phyloP scores from a whole-genome alignment of 371 early-diverging fungal genomes.

The Mucor lusitanicus region DNA sequence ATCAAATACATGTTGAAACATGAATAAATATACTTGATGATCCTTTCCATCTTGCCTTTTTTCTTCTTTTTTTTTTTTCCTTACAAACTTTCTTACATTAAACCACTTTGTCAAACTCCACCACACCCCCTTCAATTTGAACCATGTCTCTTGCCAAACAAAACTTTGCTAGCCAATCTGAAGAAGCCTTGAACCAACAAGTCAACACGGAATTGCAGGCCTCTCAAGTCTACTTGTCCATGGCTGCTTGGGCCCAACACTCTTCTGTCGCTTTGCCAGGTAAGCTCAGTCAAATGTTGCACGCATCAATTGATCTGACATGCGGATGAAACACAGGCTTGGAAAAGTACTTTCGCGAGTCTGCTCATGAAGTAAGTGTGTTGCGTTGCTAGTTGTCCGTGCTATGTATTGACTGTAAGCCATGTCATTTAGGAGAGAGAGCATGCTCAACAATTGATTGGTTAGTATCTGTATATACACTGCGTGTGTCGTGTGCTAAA shows the following conservation, averaged over 20 bases:
- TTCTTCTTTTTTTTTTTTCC: constrained; percentile 16
- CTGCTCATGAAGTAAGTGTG: constrained; percentile 48
- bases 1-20: constrained; percentile 17
- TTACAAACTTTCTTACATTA: constrained; percentile 22
- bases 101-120: background rate
- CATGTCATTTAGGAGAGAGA: constrained; percentile 49
- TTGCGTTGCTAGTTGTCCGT: background rate
- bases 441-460: constrained; percentile 59
- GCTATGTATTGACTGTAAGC: background rate
- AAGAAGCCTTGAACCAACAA: constrained; percentile 70
- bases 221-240: constrained; percentile 60
- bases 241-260: constrained; percentile 60
- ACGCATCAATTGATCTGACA: background rate
- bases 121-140: background rate
- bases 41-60: background rate
- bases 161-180: constrained; percentile 63
- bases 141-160: constrained; percentile 69
- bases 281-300: constrained; percentile 8
- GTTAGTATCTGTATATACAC: constrained; percentile 1
- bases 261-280: constrained; percentile 61
- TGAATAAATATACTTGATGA: constrained; percentile 7
- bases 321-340: constrained; percentile 33
- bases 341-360: constrained; percentile 61
- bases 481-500: no score
- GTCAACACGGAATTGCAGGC: constrained; percentile 64